A percentile compares a stretch with the other conserved stretches of the same genome.
These are phyloP conservation scores for Phyllosticta citribraziliensis DNA, from an alignment of 2,329 filamentous ascomycete species.

Conservation along the genomic window DNA sequence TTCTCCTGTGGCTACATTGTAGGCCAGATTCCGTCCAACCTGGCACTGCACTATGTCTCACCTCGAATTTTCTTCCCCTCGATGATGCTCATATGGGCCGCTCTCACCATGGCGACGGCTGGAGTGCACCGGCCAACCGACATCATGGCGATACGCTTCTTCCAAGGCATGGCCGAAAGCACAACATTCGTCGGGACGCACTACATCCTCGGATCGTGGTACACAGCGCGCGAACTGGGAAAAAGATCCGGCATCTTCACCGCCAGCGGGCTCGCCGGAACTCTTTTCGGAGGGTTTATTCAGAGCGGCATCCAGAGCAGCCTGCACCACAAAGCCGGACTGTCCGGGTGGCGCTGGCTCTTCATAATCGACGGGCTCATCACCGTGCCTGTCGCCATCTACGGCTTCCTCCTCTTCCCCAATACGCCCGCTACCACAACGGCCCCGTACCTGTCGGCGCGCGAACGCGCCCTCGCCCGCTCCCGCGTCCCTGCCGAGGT, in stretches of 20 bases:
- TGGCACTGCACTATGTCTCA: slow-evolving; percentile 53
- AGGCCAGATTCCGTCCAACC: slow-evolving; percentile 52
- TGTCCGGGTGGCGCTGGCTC: slow-evolving; percentile 46
- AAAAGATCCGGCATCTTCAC: slow-evolving; percentile 54
- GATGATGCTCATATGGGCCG: slow-evolving; percentile 56
- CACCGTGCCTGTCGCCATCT: slow-evolving; percentile 47
- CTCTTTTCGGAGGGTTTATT: slow-evolving; percentile 54
- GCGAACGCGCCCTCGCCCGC: slow-evolving; percentile 34
- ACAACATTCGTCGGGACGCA: slow-evolving; percentile 49
- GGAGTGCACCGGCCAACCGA: slow-evolving; percentile 40
- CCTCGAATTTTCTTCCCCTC: slow-evolving; percentile 54
- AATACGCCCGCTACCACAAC: slow-evolving; percentile 34
- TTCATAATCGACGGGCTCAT: slow-evolving; percentile 44
- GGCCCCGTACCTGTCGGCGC: slow-evolving; percentile 32
- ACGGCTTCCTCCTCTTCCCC: slow-evolving; percentile 41
- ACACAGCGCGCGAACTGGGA: slow-evolving; percentile 50
- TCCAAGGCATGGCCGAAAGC: slow-evolving; percentile 45
- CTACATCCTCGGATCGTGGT: slow-evolving; percentile 53
- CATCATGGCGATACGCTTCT: slow-evolving; percentile 51
- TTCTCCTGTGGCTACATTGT: slow-evolving; percentile 33
- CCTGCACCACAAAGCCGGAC: slow-evolving; percentile 38
- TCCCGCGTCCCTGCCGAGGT: slow-evolving; percentile 37
- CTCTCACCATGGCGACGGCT: slow-evolving; percentile 53
- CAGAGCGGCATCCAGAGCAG: slow-evolving; percentile 42
- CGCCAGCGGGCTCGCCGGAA: slow-evolving; percentile 49